These are phyloP conservation scores for Acrocalymma vagum DNA, from an alignment of 2,329 filamentous ascomycete species.

Conservation along the genomic window DNA sequence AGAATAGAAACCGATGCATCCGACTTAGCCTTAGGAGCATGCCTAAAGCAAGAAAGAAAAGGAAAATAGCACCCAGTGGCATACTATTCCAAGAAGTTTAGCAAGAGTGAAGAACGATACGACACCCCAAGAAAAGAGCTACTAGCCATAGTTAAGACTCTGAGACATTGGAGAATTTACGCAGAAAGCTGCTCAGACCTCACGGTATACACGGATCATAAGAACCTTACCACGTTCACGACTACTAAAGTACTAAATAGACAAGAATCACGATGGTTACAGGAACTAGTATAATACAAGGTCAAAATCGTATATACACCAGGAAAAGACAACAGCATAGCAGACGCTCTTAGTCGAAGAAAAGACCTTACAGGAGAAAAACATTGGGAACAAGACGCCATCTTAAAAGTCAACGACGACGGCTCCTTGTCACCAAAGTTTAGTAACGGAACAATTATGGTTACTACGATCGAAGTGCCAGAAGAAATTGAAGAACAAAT, in stretches of 20 bases:
- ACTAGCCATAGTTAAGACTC: slow-evolving; percentile 36
- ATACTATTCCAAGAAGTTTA: slow-evolving; percentile 33
- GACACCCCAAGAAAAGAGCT: slow-evolving; percentile 48
- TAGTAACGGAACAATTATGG: neutral
- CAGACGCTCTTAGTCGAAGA: slow-evolving; percentile 9
- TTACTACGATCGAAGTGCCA: slow-evolving; percentile 4
- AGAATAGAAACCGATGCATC: slow-evolving; percentile 33
- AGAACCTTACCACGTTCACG: slow-evolving; percentile 38
- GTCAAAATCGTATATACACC: too few species aligned
- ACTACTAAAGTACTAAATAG: slow-evolving; percentile 30
- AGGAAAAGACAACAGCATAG: neutral
- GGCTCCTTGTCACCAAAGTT: neutral
- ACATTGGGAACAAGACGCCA: slow-evolving; percentile 4
- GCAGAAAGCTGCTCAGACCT: slow-evolving; percentile 13
- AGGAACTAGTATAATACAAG: slow-evolving; percentile 1
- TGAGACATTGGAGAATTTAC: slow-evolving; percentile 30
- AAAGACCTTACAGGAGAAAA: slow-evolving; percentile 3
- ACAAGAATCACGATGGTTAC: slow-evolving; percentile 29
- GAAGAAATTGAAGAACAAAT: too few species aligned
- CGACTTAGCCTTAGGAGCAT: slow-evolving; percentile 10
- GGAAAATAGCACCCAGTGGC: slow-evolving; percentile 19
- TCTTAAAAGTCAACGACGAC: slow-evolving; percentile 1
- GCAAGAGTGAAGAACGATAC: slow-evolving; percentile 38
- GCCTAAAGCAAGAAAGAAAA: slow-evolving; percentile 2
- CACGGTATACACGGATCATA: slow-evolving; percentile 38